Conservation (phyloP, 257 asterid species). For the Solanum etuberosum region DNA sequence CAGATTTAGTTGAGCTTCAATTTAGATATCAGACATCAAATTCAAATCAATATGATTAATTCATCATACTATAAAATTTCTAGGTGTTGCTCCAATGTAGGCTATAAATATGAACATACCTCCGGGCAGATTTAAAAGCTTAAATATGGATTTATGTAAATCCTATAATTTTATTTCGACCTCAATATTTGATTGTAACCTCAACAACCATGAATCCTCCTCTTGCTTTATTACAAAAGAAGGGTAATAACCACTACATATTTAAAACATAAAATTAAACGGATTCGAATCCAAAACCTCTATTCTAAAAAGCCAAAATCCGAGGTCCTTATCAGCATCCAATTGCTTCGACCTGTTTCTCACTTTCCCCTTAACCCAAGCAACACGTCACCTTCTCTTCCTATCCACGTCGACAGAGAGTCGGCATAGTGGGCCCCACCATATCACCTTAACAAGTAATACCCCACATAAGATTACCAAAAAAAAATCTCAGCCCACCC, state of each 20-base stretch:
- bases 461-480: background rate
- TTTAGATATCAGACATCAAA: too few relatives aligned
- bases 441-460: background rate
- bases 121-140: background rate
- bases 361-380: background rate
- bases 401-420: constrained; percentile 4
- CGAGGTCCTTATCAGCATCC: background rate
- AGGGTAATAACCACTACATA: too few relatives aligned
- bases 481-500: background rate
- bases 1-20: too few relatives aligned
- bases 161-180: too few relatives aligned
- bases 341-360: background rate
- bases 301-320: background rate
- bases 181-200: too few relatives aligned
- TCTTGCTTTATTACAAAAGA: too few relatives aligned
- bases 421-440: constrained; percentile 1
- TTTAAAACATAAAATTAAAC: too few relatives aligned
- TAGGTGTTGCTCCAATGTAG: background rate
- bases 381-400: background rate
- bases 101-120: background rate
- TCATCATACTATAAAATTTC: background rate
- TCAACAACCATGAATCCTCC: too few relatives aligned
- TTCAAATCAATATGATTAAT: background rate
- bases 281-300: too few relatives aligned
- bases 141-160: background rate